Percentiles rank a stretch among this genome's conserved stretches.
Conservation (phyloP, 169 alveolate genomes). For the Cystoisospora suis region DNA sequence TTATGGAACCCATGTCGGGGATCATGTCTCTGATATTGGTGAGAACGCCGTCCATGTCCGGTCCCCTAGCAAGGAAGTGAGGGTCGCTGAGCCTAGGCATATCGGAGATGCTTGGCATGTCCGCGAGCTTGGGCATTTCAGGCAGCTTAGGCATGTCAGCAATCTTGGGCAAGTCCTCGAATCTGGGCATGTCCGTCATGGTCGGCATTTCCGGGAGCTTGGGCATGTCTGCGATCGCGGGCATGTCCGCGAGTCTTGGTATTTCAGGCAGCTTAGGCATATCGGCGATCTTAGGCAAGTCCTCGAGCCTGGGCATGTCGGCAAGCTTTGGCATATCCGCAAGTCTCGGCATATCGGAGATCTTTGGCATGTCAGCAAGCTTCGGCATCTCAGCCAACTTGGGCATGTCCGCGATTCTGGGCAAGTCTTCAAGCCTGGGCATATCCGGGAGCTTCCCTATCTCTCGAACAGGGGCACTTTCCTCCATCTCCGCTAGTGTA, state of each 20-base stretch:
- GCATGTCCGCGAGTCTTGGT: slow-evolving; percentile 1
- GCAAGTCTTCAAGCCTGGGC: not conserved
- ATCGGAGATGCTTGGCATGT: not conserved
- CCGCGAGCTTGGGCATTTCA: not conserved
- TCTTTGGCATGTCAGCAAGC: not conserved
- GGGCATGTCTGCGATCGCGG: not conserved
- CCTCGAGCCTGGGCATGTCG: not conserved
- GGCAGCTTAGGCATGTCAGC: not conserved
- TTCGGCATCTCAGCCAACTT: not conserved
- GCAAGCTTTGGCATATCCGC: slow-evolving; percentile 1
- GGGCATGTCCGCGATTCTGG: not conserved
- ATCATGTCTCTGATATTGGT: not conserved
- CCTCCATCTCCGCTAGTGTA: not conserved
- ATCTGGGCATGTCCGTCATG: not conserved
- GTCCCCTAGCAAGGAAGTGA: not conserved
- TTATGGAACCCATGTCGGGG: not conserved
- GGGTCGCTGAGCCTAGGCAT: not conserved
- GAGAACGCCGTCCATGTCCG: not conserved
- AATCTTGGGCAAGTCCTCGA: not conserved
- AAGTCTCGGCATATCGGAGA: not conserved
- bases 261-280: not conserved
- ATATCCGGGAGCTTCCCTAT: not conserved
- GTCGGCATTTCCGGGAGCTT: not conserved
- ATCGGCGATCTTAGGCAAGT: not conserved
- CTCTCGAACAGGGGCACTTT: not conserved